Evolutionary conservation across 805 yeast species (phyloP), one percentile per base, ranked within the genome.

Genomic region (Sungouiozyma ichnusensis): DNA sequence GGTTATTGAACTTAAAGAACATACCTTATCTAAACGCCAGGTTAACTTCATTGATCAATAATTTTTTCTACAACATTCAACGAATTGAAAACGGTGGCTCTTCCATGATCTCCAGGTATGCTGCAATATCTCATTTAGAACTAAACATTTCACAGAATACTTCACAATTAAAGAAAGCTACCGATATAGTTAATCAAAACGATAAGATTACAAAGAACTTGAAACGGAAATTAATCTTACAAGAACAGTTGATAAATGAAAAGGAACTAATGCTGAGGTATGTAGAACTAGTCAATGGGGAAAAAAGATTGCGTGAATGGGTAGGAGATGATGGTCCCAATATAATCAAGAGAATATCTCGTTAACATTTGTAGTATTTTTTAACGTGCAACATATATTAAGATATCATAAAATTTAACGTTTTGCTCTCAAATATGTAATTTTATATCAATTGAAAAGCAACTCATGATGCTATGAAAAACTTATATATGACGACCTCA

Each of bases 241-340:
- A 71, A 45, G 73, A 76, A 48, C 51, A 78, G 8, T 62, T 69
- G 2, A 39, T 72, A 3, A 71, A 76, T 39, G 38, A 43, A 17
- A 40, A 51, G 32, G 62, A 62, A 40, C 31, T 59, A 15, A 43
- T 48, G 15, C 29, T 41, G 5, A 50, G 66, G 35, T 51, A 48
- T 35, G 38, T 41, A 1, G 52, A 44, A 4, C 55, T 69, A 13
- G 64, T 67, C 3, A 57, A 55, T 1, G 57, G 66, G 2, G 74
- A 71, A 42, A 81, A 81, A 52, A 72, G 88, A 58, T 54, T 77
- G 1, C 51, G 65, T 20, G 79, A 77, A 2, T 83, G 90, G 88
- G 65, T 77, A 3, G 65, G 62, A 36, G 73, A 64, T 14, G 85
- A 81, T 51, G 47, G 71, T 4, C 63, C 55, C 0, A 59, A 62